Percentiles rank a stretch among this genome's conserved stretches.
These are phyloP conservation scores for Vigna trinervia DNA, from an alignment of 306 rosid species.

Conservation along the genomic window DNA sequence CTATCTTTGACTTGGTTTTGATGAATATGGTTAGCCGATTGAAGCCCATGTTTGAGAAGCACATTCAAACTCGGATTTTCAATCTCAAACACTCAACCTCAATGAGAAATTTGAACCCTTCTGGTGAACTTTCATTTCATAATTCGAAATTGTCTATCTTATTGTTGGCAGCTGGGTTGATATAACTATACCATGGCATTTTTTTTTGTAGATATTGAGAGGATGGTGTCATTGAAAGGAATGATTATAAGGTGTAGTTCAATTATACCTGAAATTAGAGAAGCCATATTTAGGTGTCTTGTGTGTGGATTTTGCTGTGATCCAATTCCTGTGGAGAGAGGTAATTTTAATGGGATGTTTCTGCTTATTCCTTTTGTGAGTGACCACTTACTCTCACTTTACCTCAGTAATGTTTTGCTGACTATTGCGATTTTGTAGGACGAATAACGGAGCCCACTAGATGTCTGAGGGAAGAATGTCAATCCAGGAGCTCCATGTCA, in stretches of 20 bases:
- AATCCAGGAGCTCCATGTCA: conserved; percentile 89
- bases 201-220: conserved; percentile 73
- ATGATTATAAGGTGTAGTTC: conserved; percentile 90
- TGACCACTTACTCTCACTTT: conserved; percentile 23
- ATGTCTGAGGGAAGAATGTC: conserved; percentile 93
- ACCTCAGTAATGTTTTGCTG: conserved; percentile 30
- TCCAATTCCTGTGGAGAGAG: conserved; percentile 86
- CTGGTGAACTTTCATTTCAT: conserved; percentile 61
- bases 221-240: conserved; percentile 94
- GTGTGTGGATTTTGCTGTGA: conserved; percentile 89
- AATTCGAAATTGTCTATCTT: background rate
- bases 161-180: conserved; percentile 22
- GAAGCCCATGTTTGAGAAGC: conserved; percentile 84
- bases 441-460: conserved; percentile 73
- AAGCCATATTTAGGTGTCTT: conserved; percentile 94
- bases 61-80: conserved; percentile 88
- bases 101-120: conserved; percentile 92
- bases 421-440: conserved; percentile 51
- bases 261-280: conserved; percentile 92
- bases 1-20: conserved; percentile 91
- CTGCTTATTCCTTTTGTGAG: background rate
- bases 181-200: conserved; percentile 1
- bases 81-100: conserved; percentile 80
- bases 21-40: conserved; percentile 88
- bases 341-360: conserved; percentile 44